Evolutionary conservation across 352 stramenopile species (phyloP).

Genomic region (Thraustochytrium striatum): DNA sequence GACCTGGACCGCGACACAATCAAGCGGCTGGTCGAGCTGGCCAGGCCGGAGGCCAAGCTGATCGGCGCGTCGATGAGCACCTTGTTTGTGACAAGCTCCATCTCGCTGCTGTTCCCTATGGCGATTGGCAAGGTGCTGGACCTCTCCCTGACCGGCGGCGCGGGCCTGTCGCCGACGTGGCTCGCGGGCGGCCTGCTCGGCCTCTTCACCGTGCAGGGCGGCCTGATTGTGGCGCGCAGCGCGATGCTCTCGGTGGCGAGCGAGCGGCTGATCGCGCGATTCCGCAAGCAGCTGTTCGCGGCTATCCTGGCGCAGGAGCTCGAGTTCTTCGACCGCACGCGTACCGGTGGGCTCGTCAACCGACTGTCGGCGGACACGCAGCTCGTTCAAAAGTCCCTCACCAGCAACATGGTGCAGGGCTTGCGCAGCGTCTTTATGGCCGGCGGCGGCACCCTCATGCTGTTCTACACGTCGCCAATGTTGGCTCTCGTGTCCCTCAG

Average conservation of each 20-base stretch:
- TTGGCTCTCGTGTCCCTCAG: slow-evolving; percentile 80
- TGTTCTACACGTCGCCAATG: slow-evolving; percentile 81
- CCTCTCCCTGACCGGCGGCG: not conserved
- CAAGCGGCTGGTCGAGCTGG: not conserved
- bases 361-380: slow-evolving; percentile 79
- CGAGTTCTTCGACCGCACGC: slow-evolving; percentile 79
- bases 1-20: slow-evolving; percentile 4
- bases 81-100: slow-evolving; percentile 35
- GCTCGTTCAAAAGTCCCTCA: slow-evolving; percentile 84
- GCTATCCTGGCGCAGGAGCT: slow-evolving; percentile 70
- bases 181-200: not conserved
- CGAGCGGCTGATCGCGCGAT: slow-evolving; percentile 59
- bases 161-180: slow-evolving; percentile 16
- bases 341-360: slow-evolving; percentile 83
- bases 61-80: slow-evolving; percentile 35
- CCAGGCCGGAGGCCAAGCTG: not conserved
- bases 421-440: slow-evolving; percentile 73
- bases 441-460: slow-evolving; percentile 74
- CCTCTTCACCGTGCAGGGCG: slow-evolving; percentile 47
- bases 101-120: slow-evolving; percentile 48
- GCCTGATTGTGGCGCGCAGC: slow-evolving; percentile 53
- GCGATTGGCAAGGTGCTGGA: slow-evolving; percentile 48
- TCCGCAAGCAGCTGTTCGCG: slow-evolving; percentile 55
- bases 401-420: slow-evolving; percentile 73
- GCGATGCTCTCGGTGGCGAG: slow-evolving; percentile 59